Evolutionary conservation across 176 grass and related monocot species (phyloP).

Genomic region (Poa annua): DNA sequence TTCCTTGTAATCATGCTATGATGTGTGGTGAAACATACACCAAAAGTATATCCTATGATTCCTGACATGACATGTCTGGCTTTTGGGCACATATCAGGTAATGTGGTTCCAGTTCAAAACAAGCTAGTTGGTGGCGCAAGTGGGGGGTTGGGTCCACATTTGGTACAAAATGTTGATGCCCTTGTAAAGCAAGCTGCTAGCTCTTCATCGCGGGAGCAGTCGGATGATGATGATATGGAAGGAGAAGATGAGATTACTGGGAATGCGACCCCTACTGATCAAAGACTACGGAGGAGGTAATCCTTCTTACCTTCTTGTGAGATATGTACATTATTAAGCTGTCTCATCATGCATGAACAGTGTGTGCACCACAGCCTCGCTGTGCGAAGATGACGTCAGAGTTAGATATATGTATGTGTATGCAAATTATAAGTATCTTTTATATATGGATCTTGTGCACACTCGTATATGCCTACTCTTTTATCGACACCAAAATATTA

Average conservation of each 20-base stretch:
- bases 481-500: neutral
- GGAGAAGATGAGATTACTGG: conserved; percentile 70
- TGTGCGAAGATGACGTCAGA: neutral
- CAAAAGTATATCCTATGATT: conserved; percentile 7
- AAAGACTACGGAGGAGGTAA: conserved; percentile 77
- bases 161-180: conserved; percentile 60
- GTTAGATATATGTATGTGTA: neutral
- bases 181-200: conserved; percentile 74
- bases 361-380: neutral
- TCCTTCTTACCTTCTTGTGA: conserved; percentile 4
- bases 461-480: neutral
- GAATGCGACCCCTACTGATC: conserved; percentile 61
- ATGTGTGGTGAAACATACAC: conserved; percentile 19
- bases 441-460: neutral
- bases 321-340: neutral
- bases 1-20: conserved; percentile 22
- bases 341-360: neutral
- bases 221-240: conserved; percentile 90
- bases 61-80: conserved; percentile 19
- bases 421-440: neutral
- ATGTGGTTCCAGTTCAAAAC: conserved; percentile 56
- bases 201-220: conserved; percentile 72
- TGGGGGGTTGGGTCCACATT: conserved; percentile 41
- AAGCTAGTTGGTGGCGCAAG: conserved; percentile 44
- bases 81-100: conserved; percentile 46